Percentiles rank a stretch among this genome's conserved stretches.
These are phyloP conservation scores for Bruguiera hainesii DNA, from an alignment of 441 rosid genomes.

Conservation along the genomic window DNA sequence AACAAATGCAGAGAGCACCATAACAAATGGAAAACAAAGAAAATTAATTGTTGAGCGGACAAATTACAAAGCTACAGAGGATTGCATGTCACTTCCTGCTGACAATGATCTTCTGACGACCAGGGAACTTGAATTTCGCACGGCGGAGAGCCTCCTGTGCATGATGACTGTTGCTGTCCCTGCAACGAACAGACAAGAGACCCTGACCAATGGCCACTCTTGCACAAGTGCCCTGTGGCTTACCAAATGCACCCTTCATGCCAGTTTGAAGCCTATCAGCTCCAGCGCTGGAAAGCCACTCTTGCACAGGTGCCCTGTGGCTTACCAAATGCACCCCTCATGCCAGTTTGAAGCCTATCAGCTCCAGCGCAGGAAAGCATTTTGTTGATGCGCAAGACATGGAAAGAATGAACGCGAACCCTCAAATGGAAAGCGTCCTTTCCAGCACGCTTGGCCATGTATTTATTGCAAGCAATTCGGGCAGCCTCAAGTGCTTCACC, in stretches of 20 bases:
- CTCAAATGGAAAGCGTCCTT: no score
- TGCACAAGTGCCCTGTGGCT: slow-evolving; percentile 55
- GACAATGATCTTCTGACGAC: slow-evolving; percentile 91
- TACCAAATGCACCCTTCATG: slow-evolving; percentile 63
- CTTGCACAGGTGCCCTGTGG: no score
- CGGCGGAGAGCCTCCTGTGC: slow-evolving; percentile 95
- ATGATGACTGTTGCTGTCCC: slow-evolving; percentile 70
- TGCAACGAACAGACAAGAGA: slow-evolving; percentile 79
- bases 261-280: slow-evolving; percentile 21
- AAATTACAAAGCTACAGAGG: not conserved
- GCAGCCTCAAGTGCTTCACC: slow-evolving; percentile 96
- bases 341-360: no score
- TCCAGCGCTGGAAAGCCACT: no score
- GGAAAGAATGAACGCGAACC: no score
- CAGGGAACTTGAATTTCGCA: slow-evolving; percentile 95
- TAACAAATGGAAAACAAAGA: no score
- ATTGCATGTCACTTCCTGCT: slow-evolving; percentile 75
- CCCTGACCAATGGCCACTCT: slow-evolving; percentile 77
- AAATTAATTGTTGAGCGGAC: not conserved
- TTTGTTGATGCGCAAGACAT: no score
- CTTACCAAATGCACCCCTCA: no score
- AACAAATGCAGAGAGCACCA: no score
- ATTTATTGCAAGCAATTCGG: slow-evolving; percentile 45
- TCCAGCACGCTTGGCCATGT: no score
- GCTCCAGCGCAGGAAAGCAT: no score